These are phyloP conservation scores for Rhodotorula glutinis DNA, from an alignment of 1,284 basidiomycete genomes.

Conservation along the genomic window DNA sequence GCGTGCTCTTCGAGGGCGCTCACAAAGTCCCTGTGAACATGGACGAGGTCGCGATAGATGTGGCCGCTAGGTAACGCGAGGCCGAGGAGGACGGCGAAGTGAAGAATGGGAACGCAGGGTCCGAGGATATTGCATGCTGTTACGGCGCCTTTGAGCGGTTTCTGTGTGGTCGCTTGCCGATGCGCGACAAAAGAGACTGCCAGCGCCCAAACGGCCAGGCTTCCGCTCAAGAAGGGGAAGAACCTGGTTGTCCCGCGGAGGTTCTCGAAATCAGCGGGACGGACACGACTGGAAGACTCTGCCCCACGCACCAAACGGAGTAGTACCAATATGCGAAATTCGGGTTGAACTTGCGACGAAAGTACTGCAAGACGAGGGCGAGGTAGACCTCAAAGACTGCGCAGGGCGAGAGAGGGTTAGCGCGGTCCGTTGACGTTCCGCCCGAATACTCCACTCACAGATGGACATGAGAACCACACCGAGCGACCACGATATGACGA, in stretches of 20 bases:
- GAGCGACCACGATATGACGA: constrained; percentile 7
- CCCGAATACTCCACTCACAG: background rate
- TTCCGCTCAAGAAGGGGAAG: constrained; percentile 10
- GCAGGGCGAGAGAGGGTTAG: too few relatives aligned
- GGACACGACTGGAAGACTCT: rapidly evolving
- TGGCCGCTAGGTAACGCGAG: constrained; percentile 9
- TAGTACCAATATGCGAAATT: background rate
- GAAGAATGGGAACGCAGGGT: background rate
- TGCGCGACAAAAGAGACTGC: constrained; percentile 7
- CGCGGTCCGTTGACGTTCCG: too few relatives aligned
- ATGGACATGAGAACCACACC: constrained; percentile 5
- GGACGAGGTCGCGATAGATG: background rate
- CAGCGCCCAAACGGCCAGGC: constrained; percentile 7
- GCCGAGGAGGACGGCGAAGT: constrained; percentile 5
- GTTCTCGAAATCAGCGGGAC: too few relatives aligned
- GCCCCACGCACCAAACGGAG: background rate
- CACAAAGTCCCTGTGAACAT: background rate
- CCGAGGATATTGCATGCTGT: constrained; percentile 1
- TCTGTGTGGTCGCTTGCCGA: background rate
- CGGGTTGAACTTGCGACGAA: background rate
- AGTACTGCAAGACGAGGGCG: background rate
- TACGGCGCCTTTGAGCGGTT: background rate
- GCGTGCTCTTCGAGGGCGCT: background rate
- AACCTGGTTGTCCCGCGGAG: constrained; percentile 1
- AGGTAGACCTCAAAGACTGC: constrained; percentile 21